These are phyloP conservation scores for Tephrocybe sp. DNA, from an alignment of 768 basidiomycete species.

Conservation along the genomic window DNA sequence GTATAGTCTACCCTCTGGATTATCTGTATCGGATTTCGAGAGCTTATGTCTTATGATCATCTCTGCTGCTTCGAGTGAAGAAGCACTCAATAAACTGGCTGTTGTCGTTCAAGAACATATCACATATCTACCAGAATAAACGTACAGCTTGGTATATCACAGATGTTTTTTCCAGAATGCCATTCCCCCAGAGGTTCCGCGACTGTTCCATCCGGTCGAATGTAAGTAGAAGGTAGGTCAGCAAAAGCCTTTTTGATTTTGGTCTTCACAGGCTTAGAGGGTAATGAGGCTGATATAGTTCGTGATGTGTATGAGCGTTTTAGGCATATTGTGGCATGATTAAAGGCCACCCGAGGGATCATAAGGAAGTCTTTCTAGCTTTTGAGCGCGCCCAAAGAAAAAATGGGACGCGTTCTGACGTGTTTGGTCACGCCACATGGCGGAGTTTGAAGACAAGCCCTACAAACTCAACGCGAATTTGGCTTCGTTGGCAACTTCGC, in stretches of 20 bases:
- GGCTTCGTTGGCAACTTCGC: constrained; percentile 26
- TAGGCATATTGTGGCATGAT: constrained; percentile 1
- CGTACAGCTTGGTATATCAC: constrained; percentile 4
- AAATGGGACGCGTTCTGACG: constrained; percentile 20
- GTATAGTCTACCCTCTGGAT: no score
- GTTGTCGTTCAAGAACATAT: not conserved
- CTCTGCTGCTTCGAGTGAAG: not conserved
- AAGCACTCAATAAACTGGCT: not conserved
- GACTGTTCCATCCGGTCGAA: constrained; percentile 40
- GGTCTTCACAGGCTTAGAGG: constrained; percentile 9
- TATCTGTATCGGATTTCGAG: no score
- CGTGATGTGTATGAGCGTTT: constrained; percentile 2
- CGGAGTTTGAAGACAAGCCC: constrained; percentile 41
- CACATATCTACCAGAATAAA: not conserved
- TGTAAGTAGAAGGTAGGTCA: constrained; percentile 53
- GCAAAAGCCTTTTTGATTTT: constrained; percentile 49
- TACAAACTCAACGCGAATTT: constrained; percentile 29
- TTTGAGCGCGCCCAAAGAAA: not conserved
- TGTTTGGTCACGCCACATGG: constrained; percentile 24
- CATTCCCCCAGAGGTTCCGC: constrained; percentile 44
- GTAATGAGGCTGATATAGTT: constrained; percentile 1
- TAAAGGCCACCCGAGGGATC: constrained; percentile 4
- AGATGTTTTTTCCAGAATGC: constrained; percentile 26
- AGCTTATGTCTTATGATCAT: no score
- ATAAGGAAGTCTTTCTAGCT: constrained; percentile 10